Evolutionary conservation across 2,329 filamentous ascomycete genomes (phyloP).

Genomic region (Neofusicoccum cordaticola): DNA sequence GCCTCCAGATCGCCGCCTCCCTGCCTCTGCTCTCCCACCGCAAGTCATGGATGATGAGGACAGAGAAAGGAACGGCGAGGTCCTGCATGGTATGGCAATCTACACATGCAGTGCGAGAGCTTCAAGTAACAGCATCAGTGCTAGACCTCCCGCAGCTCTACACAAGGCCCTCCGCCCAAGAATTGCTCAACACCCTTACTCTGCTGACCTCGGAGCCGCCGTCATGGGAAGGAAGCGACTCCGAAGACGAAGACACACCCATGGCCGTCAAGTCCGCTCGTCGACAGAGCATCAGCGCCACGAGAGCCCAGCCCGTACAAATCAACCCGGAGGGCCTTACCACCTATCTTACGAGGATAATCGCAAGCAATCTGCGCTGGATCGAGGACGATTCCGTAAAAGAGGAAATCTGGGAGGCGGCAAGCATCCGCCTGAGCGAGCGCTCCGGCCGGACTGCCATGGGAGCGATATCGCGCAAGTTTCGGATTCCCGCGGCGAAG

Average conservation of each 20-base stretch:
- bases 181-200: constrained; percentile 64
- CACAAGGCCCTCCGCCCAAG: constrained; percentile 65
- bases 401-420: constrained; percentile 73
- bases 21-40: neutral
- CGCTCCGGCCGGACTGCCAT: constrained; percentile 75
- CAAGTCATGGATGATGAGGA: constrained; percentile 11
- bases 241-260: constrained; percentile 35
- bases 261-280: constrained; percentile 2
- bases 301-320: constrained; percentile 29
- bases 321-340: constrained; percentile 52
- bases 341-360: constrained; percentile 66
- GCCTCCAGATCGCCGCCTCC: constrained; percentile 7
- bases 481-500: constrained; percentile 51
- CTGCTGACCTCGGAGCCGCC: constrained; percentile 65
- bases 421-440: constrained; percentile 77
- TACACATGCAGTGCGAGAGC: neutral
- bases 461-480: constrained; percentile 60
- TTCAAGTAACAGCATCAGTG: constrained; percentile 42
- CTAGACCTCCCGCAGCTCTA: constrained; percentile 81
- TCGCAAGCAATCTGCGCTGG: constrained; percentile 67
- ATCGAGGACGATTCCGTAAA: constrained; percentile 63
- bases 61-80: neutral
- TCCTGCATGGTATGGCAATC: constrained; percentile 14
- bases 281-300: constrained; percentile 4
- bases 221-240: constrained; percentile 58